Evolutionary conservation across 495 filamentous ascomycete species (phyloP).

Genomic region (Annulohypoxylon maeteangense): DNA sequence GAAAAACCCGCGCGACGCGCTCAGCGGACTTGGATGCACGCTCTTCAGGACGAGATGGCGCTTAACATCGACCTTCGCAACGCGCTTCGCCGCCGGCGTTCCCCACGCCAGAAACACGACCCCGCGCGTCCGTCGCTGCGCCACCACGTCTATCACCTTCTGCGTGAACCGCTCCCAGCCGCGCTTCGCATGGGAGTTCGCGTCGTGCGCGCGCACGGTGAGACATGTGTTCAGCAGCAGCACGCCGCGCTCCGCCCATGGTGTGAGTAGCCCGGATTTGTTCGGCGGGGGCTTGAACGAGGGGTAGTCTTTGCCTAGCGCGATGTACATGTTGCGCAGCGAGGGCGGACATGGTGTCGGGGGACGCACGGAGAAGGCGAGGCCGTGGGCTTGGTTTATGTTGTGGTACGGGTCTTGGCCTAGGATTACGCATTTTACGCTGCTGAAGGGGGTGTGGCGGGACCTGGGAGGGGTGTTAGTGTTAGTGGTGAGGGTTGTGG

Average conservation of each 20-base stretch:
- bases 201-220: conserved; percentile 87
- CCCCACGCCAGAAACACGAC: conserved; percentile 98
- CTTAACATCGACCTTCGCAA: conserved; percentile 71
- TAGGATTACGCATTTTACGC: conserved; percentile 87
- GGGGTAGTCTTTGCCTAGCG: conserved; percentile 87
- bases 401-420: conserved; percentile 99
- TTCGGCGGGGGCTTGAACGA: conserved; percentile 77
- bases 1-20: conserved; percentile 83
- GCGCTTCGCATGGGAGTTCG: conserved; percentile 80
- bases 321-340: conserved; percentile 90
- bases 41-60: conserved; percentile 83
- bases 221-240: conserved; percentile 92
- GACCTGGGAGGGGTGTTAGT: conserved; percentile 66
- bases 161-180: conserved; percentile 97
- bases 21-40: conserved; percentile 91
- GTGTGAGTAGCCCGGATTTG: conserved; percentile 81
- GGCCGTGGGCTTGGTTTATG: conserved; percentile 91
- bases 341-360: conserved; percentile 89
- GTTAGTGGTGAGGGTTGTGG: not conserved
- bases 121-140: conserved; percentile 74
- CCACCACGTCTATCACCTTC: conserved; percentile 86
- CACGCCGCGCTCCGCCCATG: conserved; percentile 93
- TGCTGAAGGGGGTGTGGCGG: conserved; percentile 86
- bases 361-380: conserved; percentile 92
- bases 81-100: conserved; percentile 77